Percentiles rank a stretch among this genome's conserved stretches.
Conservation (phyloP, 2,329 filamentous ascomycete species). For the Cercospora sojina region DNA sequence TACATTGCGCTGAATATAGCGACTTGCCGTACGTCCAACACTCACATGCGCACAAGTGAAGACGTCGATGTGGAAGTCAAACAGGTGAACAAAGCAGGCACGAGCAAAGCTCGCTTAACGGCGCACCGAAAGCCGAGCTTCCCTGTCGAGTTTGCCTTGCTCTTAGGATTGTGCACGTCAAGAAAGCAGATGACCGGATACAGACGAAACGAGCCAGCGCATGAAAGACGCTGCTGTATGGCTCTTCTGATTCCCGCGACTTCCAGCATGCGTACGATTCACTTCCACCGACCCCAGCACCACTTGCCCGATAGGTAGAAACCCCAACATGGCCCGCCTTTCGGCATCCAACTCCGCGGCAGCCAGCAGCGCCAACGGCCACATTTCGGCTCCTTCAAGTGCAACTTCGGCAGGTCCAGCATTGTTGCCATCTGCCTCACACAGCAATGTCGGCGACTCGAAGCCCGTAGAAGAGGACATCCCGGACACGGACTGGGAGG, state of each 20-base stretch:
- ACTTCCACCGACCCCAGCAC: not conserved
- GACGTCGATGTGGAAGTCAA: not conserved
- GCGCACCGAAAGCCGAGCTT: not conserved
- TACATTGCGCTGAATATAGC: slow-evolving; percentile 13
- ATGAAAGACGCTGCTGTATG: slow-evolving; percentile 10
- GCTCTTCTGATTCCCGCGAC: not conserved
- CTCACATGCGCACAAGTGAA: not conserved
- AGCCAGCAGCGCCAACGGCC: slow-evolving; percentile 17
- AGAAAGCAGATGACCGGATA: slow-evolving; percentile 17
- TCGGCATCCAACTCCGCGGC: slow-evolving; percentile 29
- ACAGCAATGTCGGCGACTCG: not conserved
- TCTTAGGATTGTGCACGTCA: slow-evolving; percentile 9
- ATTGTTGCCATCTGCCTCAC: not conserved
- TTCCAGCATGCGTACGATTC: slow-evolving; percentile 1
- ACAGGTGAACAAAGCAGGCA: not conserved
- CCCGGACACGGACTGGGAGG: slow-evolving; percentile 11
- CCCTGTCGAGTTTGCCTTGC: slow-evolving; percentile 6
- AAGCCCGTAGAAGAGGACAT: slow-evolving; percentile 8
- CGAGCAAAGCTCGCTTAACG: not conserved
- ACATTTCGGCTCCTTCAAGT: slow-evolving; percentile 11
- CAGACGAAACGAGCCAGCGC: slow-evolving; percentile 12
- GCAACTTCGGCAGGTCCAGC: not conserved
- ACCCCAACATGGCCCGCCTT: slow-evolving; percentile 27
- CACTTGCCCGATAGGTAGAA: not conserved
- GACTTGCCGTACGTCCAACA: not conserved